Conservation (phyloP, 345 rosid species). For the Geranium rotundifolium region DNA sequence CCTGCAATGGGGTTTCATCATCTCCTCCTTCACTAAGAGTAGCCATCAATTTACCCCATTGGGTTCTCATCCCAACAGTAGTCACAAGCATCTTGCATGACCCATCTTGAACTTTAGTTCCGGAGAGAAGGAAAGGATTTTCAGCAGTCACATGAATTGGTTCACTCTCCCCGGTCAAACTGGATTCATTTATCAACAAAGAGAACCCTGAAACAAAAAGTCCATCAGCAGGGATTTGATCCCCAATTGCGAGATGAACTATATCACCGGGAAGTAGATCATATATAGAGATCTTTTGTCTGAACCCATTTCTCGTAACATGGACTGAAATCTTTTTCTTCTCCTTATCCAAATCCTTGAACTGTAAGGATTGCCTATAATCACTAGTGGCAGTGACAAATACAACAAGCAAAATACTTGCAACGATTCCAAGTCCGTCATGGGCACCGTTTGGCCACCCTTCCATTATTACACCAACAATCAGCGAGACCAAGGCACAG, state of each 20-base stretch:
- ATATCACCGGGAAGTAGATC: slow-evolving; percentile 73
- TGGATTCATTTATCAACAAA: slow-evolving; percentile 53
- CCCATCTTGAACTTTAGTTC: slow-evolving; percentile 44
- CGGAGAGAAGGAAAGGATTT: slow-evolving; percentile 32
- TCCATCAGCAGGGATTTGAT: slow-evolving; percentile 76
- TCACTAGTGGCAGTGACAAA: slow-evolving; percentile 66
- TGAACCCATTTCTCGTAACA: slow-evolving; percentile 45
- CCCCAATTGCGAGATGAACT: slow-evolving; percentile 62
- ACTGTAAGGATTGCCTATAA: slow-evolving; percentile 56
- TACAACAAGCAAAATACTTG: slow-evolving; percentile 56
- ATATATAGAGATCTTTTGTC: slow-evolving; percentile 47
- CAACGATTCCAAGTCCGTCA: slow-evolving; percentile 65
- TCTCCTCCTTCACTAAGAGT: slow-evolving; percentile 25
- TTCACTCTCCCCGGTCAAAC: slow-evolving; percentile 65
- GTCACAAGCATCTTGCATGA: slow-evolving; percentile 79
- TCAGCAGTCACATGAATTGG: slow-evolving; percentile 28
- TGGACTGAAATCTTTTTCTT: slow-evolving; percentile 50
- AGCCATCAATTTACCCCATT: slow-evolving; percentile 83
- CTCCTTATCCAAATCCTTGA: slow-evolving; percentile 56
- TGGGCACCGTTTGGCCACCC: slow-evolving; percentile 76
- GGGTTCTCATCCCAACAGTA: slow-evolving; percentile 84
- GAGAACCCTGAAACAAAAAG: slow-evolving; percentile 49
- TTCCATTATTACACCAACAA: slow-evolving; percentile 53
- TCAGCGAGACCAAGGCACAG: slow-evolving; percentile 54
- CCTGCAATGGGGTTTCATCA: slow-evolving; percentile 73